Conservation (phyloP, 441 rosid species). For the Metrosideros polymorpha region DNA sequence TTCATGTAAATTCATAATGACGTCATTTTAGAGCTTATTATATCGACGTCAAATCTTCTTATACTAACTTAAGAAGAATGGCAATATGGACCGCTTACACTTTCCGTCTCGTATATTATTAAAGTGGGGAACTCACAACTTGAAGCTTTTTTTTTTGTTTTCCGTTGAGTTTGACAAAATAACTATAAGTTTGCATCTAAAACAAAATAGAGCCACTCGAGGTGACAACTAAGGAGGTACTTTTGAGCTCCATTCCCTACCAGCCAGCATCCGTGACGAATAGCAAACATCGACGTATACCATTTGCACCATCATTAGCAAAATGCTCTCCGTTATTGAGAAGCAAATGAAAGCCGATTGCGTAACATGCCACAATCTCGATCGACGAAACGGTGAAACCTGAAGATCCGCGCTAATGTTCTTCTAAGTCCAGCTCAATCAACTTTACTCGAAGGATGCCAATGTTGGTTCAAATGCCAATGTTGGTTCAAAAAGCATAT, state of each 20-base stretch:
- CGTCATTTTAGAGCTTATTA: too few species aligned
- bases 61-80: neutral
- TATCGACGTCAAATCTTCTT: neutral
- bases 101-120: neutral
- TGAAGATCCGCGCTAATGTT: too few species aligned
- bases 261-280: too few species aligned
- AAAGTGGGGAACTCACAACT: accelerated
- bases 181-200: accelerated
- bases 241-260: too few species aligned
- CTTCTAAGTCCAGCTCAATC: too few species aligned
- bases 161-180: neutral
- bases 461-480: accelerated
- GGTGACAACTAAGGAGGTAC: accelerated
- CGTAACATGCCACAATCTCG: too few species aligned
- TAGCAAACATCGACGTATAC: accelerated
- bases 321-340: accelerated
- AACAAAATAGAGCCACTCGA: neutral
- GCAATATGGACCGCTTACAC: accelerated
- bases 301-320: accelerated
- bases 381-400: too few species aligned
- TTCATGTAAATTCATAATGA: too few species aligned
- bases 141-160: too few species aligned
- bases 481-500: too few species aligned
- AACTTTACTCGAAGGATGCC: neutral
- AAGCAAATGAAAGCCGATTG: accelerated